Base-by-base conservation (phyloP, 164 flowering plant species). In the Taxillus chinensis region DNA sequence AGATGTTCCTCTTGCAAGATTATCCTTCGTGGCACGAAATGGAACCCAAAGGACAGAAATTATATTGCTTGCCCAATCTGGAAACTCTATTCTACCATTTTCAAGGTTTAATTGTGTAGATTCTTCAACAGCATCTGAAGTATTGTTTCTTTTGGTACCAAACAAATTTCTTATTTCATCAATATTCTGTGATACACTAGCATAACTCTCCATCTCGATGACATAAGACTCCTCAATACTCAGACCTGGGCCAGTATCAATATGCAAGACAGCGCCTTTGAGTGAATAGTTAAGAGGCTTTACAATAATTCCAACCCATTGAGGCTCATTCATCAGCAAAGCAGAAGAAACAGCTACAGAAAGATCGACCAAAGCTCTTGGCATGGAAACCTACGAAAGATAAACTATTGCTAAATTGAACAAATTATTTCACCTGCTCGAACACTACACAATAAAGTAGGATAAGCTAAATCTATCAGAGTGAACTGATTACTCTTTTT, bases 241-340 rank as follows among this genome's bases (percentile, higher is more conserved):
- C 71, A 93, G 73, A 15, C 96, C 99, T 60, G 99, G 99, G 60
- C 99, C 99, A 64, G 99, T 76, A 73, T 93, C 97, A 74, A 90
- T 79, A 61, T 84, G 83, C 77, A 93, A 74, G 62, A 86, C 72
- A 61, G 95, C 95, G 67, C 96, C 97, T 72, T 84, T 86, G 15
- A 93, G 83, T 57, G 99, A 83, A 76, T 93, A 93, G 64, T 87
- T 74, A 38, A 93, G 83, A 41, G 99, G 99, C 62, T 65, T 77
- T 50, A 83, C 79, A 66, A 87, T 75, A 60, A 93, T 73, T 39
- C 97, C 99, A 72, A 93, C 76, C 97, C 99, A 93, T 76, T 93
- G 99, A 67, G 84, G 70, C 72, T 85, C 99, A 81, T 93, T 90
- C 82, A 93, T 86, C 41, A 93, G 75, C 72, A 93, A 80, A 67